A percentile compares a stretch with the other conserved stretches of the same genome.
phyloP scores from a whole-genome alignment of 345 rosid genomes.

The Litchi chinensis region DNA sequence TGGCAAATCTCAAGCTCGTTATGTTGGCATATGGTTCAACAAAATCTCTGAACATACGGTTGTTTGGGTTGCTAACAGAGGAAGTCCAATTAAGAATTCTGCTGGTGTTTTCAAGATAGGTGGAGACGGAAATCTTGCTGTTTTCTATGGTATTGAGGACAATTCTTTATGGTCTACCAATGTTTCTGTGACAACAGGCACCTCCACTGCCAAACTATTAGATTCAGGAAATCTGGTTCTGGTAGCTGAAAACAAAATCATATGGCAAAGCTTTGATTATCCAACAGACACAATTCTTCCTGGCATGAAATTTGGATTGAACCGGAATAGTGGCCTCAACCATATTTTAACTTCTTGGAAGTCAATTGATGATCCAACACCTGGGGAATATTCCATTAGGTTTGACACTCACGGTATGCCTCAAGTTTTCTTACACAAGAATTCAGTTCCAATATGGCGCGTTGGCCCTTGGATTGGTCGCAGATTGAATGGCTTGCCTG shows the following conservation, averaged over 20 bases:
- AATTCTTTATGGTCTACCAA: no score
- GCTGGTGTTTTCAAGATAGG: no score
- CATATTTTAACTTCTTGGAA: slow-evolving; percentile 32
- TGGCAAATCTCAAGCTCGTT: slow-evolving; percentile 11
- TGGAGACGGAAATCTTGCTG: no score
- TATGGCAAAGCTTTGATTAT: no score
- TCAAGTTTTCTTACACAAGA: background rate
- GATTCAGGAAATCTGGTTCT: no score
- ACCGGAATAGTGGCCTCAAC: slow-evolving; percentile 20
- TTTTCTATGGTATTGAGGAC: no score
- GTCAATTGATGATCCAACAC: slow-evolving; percentile 26
- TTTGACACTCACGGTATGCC: slow-evolving; percentile 10
- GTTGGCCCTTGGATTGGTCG: slow-evolving; percentile 23
- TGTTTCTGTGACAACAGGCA: no score
- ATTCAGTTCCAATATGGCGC: background rate
- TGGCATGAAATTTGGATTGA: slow-evolving; percentile 26
- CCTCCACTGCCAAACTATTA: no score
- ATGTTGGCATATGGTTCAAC: slow-evolving; percentile 34
- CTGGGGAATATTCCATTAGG: slow-evolving; percentile 1
- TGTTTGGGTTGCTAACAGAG: no score
- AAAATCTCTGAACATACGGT: slow-evolving; percentile 1
- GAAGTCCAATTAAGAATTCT: no score
- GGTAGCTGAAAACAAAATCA: no score
- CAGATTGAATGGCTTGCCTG: background rate
- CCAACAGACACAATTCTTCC: background rate